These are phyloP conservation scores for Botrytis pseudocinerea DNA, from an alignment of 2,329 filamentous ascomycete genomes.

Conservation along the genomic window DNA sequence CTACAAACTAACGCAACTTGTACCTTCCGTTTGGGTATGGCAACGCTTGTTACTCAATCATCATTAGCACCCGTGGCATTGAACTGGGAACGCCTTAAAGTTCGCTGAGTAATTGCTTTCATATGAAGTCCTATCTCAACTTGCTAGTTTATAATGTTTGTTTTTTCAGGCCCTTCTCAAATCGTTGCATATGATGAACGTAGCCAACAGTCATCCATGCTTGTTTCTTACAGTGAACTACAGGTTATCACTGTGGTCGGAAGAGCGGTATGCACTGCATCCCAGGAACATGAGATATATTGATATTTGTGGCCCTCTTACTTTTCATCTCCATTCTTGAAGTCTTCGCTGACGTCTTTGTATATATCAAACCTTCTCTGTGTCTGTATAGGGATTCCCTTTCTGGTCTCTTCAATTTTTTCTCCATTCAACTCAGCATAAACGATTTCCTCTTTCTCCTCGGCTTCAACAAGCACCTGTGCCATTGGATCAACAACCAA, in stretches of 20 bases:
- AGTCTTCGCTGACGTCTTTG: conserved; percentile 73
- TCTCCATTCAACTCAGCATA: conserved; percentile 68
- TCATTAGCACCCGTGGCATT: background rate
- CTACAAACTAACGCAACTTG: background rate
- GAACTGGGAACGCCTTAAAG: background rate
- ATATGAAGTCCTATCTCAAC: background rate
- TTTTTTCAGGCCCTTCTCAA: background rate
- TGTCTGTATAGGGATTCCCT: conserved; percentile 77
- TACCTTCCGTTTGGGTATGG: background rate
- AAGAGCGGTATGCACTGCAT: background rate
- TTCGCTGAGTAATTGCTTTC: background rate
- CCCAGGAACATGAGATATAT: background rate
- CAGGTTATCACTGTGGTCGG: background rate
- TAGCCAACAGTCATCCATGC: background rate
- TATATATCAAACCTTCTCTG: conserved; percentile 96
- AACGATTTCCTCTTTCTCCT: conserved; percentile 74
- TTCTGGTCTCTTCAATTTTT: conserved; percentile 72
- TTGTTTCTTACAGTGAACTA: background rate
- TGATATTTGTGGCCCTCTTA: background rate
- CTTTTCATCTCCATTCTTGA: conserved; percentile 12
- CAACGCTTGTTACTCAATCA: background rate
- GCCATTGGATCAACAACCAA: conserved; percentile 88
- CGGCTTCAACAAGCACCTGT: conserved; percentile 74
- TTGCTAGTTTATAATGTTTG: background rate
- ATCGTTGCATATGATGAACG: background rate